phyloP scores from a whole-genome alignment of 768 basidiomycete genomes.

The Rhizopogon rudus region DNA sequence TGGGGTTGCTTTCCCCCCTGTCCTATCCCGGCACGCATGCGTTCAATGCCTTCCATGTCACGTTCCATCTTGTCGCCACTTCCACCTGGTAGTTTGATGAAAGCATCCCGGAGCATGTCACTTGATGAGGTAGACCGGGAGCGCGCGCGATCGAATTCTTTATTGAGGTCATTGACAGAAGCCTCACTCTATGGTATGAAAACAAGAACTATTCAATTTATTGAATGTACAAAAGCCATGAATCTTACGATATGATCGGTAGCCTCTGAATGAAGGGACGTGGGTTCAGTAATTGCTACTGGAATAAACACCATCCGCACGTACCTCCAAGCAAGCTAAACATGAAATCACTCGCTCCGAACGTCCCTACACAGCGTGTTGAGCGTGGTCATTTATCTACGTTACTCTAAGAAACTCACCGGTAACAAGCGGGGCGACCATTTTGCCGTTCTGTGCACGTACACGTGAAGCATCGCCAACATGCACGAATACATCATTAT shows the following conservation, averaged over 20 bases:
- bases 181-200: constrained; percentile 39
- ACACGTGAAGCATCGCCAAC: constrained; percentile 79
- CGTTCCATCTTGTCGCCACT: constrained; percentile 59
- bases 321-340: constrained; percentile 70
- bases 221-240: neutral
- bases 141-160: constrained; percentile 69
- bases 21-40: constrained; percentile 56
- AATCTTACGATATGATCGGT: constrained; percentile 53
- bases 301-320: constrained; percentile 15
- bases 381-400: neutral
- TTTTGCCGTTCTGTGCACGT: constrained; percentile 66
- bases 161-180: constrained; percentile 84
- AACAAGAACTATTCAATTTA: neutral
- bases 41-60: constrained; percentile 70
- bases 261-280: constrained; percentile 38
- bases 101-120: constrained; percentile 52
- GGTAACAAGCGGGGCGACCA: constrained; percentile 80
- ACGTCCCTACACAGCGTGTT: constrained; percentile 45
- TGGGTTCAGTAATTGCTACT: neutral
- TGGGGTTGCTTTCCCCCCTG: constrained; percentile 65
- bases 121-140: constrained; percentile 36
- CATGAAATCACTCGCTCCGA: constrained; percentile 75
- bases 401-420: constrained; percentile 27
- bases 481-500: constrained; percentile 76
- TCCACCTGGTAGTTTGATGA: constrained; percentile 61